Percentiles rank a stretch among this genome's conserved stretches.
phyloP scores from a whole-genome alignment of 2,329 filamentous ascomycete species.

The Cercospora beticola region DNA sequence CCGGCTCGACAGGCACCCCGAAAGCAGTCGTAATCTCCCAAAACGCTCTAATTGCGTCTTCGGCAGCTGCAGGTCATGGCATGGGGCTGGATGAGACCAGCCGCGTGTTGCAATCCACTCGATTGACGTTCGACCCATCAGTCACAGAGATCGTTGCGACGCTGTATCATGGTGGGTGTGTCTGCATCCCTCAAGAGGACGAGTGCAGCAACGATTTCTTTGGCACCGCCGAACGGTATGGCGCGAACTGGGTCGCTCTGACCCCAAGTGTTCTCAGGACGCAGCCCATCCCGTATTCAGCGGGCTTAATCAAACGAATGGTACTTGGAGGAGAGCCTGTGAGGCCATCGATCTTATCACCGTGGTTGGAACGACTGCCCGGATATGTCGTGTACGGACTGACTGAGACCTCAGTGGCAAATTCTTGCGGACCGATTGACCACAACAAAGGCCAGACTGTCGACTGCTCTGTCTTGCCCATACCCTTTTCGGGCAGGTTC shows the following conservation, averaged over 20 bases:
- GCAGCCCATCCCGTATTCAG: neutral
- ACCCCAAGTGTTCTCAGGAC: neutral
- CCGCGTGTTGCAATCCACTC: neutral
- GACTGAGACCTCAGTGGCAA: neutral
- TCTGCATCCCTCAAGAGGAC: neutral
- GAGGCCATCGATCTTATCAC: neutral
- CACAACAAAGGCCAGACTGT: conserved; percentile 12
- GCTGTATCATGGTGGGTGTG: neutral
- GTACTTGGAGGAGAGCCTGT: neutral
- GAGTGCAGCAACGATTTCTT: neutral
- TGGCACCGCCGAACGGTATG: neutral
- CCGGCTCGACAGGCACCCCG: conserved; percentile 14
- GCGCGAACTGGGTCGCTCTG: neutral
- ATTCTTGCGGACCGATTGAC: neutral
- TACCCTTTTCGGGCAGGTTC: neutral
- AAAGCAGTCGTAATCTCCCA: conserved; percentile 17
- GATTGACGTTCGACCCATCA: neutral
- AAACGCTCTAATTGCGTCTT: neutral
- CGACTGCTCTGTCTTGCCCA: conserved; percentile 16
- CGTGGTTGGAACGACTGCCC: neutral
- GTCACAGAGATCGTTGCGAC: neutral
- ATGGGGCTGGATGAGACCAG: neutral
- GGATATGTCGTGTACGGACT: conserved; percentile 1
- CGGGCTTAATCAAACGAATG: neutral
- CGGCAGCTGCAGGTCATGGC: neutral